Evolutionary conservation across 495 filamentous ascomycete genomes (phyloP).

Genomic region (Podospora australis): DNA sequence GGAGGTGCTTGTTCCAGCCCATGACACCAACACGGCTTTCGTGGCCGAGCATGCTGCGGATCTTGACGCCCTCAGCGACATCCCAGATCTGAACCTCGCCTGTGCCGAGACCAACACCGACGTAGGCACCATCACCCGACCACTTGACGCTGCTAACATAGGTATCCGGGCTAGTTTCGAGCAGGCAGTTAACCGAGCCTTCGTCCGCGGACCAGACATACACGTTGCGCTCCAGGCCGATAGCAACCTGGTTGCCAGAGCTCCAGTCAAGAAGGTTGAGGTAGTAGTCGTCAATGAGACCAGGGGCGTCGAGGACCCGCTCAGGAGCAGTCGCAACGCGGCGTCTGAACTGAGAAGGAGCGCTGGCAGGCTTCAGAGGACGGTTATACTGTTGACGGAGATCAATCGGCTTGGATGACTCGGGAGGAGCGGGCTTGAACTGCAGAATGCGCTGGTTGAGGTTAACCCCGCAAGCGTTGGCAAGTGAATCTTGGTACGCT

Average conservation of each 20-base stretch:
- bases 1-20: slow-evolving; percentile 96
- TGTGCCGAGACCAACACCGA: slow-evolving; percentile 87
- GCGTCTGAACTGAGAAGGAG: slow-evolving; percentile 77
- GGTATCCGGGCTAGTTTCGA: slow-evolving; percentile 82
- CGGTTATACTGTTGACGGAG: slow-evolving; percentile 97
- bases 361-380: slow-evolving; percentile 72
- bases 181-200: slow-evolving; percentile 75
- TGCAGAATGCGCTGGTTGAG: slow-evolving; percentile 94
- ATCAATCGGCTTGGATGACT: slow-evolving; percentile 96
- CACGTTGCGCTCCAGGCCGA: slow-evolving; percentile 91
- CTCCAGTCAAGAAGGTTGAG: slow-evolving; percentile 98
- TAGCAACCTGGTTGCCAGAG: slow-evolving; percentile 93
- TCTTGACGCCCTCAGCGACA: slow-evolving; percentile 87
- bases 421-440: slow-evolving; percentile 94
- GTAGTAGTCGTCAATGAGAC: slow-evolving; percentile 96
- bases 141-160: slow-evolving; percentile 98
- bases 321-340: slow-evolving; percentile 92
- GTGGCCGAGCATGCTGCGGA: slow-evolving; percentile 97
- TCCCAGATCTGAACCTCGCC: slow-evolving; percentile 99
- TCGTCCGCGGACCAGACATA: slow-evolving; percentile 99
- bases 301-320: slow-evolving; percentile 94
- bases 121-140: slow-evolving; percentile 95
- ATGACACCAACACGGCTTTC: slow-evolving; percentile 95
- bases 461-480: slow-evolving; percentile 84
- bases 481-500: slow-evolving; percentile 89